These are phyloP conservation scores for Berberis vulgaris DNA, from an alignment of 164 flowering plant species.

Conservation along the genomic window DNA sequence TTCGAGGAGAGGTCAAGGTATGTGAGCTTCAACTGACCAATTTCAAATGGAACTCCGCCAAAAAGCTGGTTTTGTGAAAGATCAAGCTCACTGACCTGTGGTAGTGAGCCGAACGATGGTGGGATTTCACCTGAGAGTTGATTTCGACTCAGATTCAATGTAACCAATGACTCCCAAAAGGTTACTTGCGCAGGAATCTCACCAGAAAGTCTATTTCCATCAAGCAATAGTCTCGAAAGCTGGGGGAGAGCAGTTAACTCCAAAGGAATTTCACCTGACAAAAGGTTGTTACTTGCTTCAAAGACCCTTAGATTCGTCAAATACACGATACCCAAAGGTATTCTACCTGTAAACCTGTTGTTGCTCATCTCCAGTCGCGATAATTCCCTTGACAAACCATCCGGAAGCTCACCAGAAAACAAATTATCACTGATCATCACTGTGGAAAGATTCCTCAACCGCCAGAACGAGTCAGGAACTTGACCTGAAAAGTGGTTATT, in stretches of 20 bases:
- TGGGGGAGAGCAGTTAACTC: conserved; percentile 33
- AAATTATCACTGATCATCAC: conserved; percentile 35
- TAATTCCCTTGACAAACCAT: conserved; percentile 31
- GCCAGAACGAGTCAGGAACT: conserved; percentile 48
- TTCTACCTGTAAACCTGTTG: conserved; percentile 51
- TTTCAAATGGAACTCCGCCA: conserved; percentile 53
- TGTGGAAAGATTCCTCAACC: conserved; percentile 16
- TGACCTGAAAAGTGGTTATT: conserved; percentile 45
- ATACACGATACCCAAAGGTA: conserved; percentile 24
- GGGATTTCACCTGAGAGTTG: conserved; percentile 60
- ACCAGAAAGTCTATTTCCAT: conserved; percentile 59
- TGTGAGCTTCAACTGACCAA: conserved; percentile 33
- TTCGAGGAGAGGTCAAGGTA: conserved; percentile 66
- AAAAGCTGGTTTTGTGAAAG: conserved; percentile 55
- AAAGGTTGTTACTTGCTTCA: conserved; percentile 42
- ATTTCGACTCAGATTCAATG: conserved; percentile 44
- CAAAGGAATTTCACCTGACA: conserved; percentile 44
- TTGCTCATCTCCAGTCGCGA: conserved; percentile 37
- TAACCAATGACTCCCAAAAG: conserved; percentile 42
- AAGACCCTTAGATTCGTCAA: conserved; percentile 32
- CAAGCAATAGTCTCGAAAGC: conserved; percentile 34
- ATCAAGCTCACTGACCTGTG: conserved; percentile 39
- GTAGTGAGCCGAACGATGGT: conserved; percentile 26
- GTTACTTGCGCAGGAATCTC: conserved; percentile 38
- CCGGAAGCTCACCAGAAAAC: conserved; percentile 46